phyloP scores from a whole-genome alignment of 1,284 basidiomycete genomes.

The Nidula niveotomentosa region DNA sequence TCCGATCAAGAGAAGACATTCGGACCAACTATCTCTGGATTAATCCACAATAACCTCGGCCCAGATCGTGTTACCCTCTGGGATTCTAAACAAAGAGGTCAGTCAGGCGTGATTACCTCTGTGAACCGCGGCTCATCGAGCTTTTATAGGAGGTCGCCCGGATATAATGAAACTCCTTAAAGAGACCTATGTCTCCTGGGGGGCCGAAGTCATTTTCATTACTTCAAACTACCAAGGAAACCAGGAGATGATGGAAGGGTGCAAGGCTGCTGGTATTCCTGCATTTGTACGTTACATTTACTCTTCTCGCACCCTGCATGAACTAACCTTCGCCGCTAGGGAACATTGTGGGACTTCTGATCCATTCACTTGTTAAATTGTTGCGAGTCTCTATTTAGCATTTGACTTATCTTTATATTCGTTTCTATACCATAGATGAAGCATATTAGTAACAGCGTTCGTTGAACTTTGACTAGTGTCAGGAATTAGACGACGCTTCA shows the following conservation, averaged over 20 bases:
- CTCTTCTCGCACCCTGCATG: not conserved
- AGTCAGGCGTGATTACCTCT: conserved; percentile 7
- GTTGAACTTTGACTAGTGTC: not conserved
- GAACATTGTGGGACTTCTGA: conserved; percentile 43
- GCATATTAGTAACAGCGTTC: too few relatives aligned
- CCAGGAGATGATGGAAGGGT: conserved; percentile 68
- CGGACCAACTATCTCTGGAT: conserved; percentile 70
- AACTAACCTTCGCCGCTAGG: conserved; percentile 19
- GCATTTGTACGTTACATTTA: conserved; percentile 42
- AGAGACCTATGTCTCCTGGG: conserved; percentile 39
- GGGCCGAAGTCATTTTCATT: conserved; percentile 63
- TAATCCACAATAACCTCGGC: conserved; percentile 58
- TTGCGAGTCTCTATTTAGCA: too few relatives aligned
- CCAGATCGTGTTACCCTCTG: conserved; percentile 59
- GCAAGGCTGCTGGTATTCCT: conserved; percentile 60
- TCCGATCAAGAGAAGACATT: conserved; percentile 82
- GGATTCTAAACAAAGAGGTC: conserved; percentile 63
- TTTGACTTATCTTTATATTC: conserved; percentile 4
- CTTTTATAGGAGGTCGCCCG: conserved; percentile 37
- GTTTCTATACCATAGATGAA: not conserved
- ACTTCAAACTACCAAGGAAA: conserved; percentile 65
- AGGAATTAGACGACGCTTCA: not conserved
- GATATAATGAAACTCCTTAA: conserved; percentile 46
- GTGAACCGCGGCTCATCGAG: too few relatives aligned
- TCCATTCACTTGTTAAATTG: not conserved